Base-by-base conservation (phyloP, 2,329 filamentous ascomycete species). In the Berkeleyomyces rouxiae region DNA sequence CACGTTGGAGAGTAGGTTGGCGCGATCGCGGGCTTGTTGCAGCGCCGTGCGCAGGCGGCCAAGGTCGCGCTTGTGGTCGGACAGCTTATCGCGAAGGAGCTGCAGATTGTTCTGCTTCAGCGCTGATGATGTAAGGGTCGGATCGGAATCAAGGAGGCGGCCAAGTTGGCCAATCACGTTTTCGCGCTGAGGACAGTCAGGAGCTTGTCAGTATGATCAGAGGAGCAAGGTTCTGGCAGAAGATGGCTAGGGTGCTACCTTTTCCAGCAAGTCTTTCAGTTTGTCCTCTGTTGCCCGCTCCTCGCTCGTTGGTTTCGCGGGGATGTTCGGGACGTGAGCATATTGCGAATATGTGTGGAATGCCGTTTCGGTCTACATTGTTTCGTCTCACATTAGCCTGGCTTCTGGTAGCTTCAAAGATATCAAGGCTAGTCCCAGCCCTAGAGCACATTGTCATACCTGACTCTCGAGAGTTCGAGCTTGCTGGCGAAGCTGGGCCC, bases 81-180 rank as follows among this genome's bases (percentile, higher is more conserved):
- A 78, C 13, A 97, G 85, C 72, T 96, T 87, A 76, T 96, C 91
- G 67, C 89, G 88, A 69, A 97, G 89, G 39, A 95, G 86, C 64
- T 88, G 81, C 44, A 99, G 84, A 72, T 97, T 96, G 77, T 92
- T 96, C 70, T 96, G 91, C 75, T 97, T 97, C n/a, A 96, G 82
- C 63, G 91, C 90, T 44, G 92, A 97, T 53, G 90, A 86, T 59
- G 88, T 90, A 65, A 95, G 82, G 63, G 85, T 80, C 31, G 90
- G 84, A 79, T 97, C 92, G 63, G 91, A 95, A 76, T 97, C 92
- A 68, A 97, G 87, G 61, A 96, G 85, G 64, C 92, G 88, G 67
- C 85, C 78, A 63, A 99, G 86, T 74, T 96, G 90, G 64, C 79
- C 76, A 71, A 97, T 85, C 61, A 93, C 82, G 53, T 80, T 77